Conservation (phyloP, 805 yeast species). For the Torulaspora delbrueckii region DNA sequence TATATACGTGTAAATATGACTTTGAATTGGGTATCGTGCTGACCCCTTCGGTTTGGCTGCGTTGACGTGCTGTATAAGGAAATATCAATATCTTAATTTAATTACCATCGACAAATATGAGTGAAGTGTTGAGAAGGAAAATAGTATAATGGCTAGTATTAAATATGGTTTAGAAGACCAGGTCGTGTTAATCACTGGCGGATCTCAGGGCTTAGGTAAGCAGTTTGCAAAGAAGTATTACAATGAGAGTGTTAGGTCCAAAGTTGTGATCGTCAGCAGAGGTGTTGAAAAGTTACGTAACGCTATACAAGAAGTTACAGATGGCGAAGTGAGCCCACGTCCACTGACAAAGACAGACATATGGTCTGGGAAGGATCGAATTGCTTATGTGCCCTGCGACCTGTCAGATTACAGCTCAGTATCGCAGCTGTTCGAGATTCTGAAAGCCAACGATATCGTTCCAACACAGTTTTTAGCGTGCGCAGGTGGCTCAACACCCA, state of each 20-base stretch:
- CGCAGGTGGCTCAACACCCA: slow-evolving; percentile 84
- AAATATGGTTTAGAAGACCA: slow-evolving; percentile 40
- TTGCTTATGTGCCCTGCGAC: slow-evolving; percentile 57
- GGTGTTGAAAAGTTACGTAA: slow-evolving; percentile 53
- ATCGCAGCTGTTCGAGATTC: slow-evolving; percentile 26
- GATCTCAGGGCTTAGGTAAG: slow-evolving; percentile 89
- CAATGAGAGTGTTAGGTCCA: slow-evolving; percentile 44
- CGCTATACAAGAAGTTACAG: slow-evolving; percentile 44
- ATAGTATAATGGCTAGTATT: slow-evolving; percentile 9
- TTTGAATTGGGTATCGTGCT: not conserved
- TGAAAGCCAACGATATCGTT: slow-evolving; percentile 28
- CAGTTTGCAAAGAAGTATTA: slow-evolving; percentile 62
- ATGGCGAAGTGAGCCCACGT: slow-evolving; percentile 2
- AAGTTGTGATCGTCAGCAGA: slow-evolving; percentile 73
- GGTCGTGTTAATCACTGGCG: slow-evolving; percentile 80
- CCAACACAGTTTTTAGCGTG: slow-evolving; percentile 81
- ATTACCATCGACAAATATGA: not conserved
- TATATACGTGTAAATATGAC: slow-evolving; percentile 4
- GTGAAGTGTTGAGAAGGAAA: not conserved
- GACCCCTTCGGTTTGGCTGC: not conserved
- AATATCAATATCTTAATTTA: not conserved
- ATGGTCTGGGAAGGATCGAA: slow-evolving; percentile 24
- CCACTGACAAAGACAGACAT: not conserved
- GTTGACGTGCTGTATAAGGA: not conserved
- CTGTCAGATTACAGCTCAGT: slow-evolving; percentile 52